Evolutionary conservation across 441 rosid genomes (phyloP).

Genomic region (Geranium incanum): DNA sequence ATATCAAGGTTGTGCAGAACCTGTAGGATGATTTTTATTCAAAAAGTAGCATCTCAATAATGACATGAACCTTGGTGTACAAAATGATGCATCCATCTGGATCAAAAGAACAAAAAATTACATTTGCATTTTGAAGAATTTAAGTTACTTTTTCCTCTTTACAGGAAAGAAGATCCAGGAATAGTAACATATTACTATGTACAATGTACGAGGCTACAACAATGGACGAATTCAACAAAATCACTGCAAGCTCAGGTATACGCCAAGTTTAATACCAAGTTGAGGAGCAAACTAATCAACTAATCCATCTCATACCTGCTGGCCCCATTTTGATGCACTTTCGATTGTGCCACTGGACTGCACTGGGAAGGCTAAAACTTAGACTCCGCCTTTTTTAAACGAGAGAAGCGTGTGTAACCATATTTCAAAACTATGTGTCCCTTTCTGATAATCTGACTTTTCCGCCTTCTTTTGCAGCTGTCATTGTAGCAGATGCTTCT

Average conservation of each 20-base stretch:
- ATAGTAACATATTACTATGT: slow-evolving; percentile 12
- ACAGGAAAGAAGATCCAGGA: background rate
- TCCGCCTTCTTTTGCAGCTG: slow-evolving; percentile 65
- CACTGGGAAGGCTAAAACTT: background rate
- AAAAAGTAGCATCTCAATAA: background rate
- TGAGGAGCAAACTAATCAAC: background rate
- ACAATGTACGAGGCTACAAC: slow-evolving; percentile 20
- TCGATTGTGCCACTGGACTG: background rate
- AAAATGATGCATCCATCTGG: background rate
- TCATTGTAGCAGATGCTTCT: slow-evolving; percentile 92
- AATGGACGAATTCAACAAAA: slow-evolving; percentile 13
- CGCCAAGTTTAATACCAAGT: slow-evolving; percentile 7
- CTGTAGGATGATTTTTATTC: background rate
- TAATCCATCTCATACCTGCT: background rate
- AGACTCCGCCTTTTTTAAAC: background rate
- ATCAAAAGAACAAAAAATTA: background rate
- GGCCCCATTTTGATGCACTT: background rate
- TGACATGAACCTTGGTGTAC: background rate
- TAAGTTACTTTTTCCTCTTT: background rate
- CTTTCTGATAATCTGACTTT: slow-evolving; percentile 36
- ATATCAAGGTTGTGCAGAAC: too few relatives aligned
- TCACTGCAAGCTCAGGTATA: slow-evolving; percentile 3
- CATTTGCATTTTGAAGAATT: background rate
- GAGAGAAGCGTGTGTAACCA: background rate
- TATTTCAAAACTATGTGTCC: background rate